phyloP scores from a whole-genome alignment of 2,329 filamentous ascomycete genomes.

The Knufia fluminis region DNA sequence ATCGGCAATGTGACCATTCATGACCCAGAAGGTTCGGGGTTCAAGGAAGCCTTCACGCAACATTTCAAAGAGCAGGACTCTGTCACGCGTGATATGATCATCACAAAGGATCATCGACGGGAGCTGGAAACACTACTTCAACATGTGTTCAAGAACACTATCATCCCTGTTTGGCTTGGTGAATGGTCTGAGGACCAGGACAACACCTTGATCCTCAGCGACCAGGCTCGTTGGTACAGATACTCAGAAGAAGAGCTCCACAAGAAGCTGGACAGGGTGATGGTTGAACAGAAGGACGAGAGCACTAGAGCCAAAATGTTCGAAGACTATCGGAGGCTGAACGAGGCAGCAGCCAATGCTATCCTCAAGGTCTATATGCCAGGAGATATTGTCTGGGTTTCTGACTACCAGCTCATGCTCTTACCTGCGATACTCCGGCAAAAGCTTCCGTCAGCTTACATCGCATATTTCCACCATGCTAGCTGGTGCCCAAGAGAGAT shows the following conservation, averaged over 20 bases:
- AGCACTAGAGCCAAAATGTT: constrained; percentile 72
- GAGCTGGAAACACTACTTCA: constrained; percentile 66
- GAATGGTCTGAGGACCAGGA: constrained; percentile 64
- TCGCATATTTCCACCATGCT: constrained; percentile 87
- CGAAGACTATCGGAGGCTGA: constrained; percentile 89
- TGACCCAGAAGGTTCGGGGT: not conserved
- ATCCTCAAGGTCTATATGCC: constrained; percentile 85
- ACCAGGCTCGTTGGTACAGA: constrained; percentile 77
- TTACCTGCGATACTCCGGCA: constrained; percentile 83
- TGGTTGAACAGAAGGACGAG: constrained; percentile 80
- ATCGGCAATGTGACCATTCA: not conserved
- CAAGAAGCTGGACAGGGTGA: constrained; percentile 91
- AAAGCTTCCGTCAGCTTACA: constrained; percentile 77
- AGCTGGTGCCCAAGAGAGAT: constrained; percentile 97
- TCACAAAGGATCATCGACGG: constrained; percentile 57
- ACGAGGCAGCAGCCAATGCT: constrained; percentile 80
- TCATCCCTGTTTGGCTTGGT: constrained; percentile 79
- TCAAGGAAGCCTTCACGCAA: constrained; percentile 8
- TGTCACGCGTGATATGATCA: constrained; percentile 31
- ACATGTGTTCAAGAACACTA: constrained; percentile 64
- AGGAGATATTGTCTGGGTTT: constrained; percentile 83
- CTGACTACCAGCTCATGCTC: constrained; percentile 89
- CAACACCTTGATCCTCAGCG: constrained; percentile 61
- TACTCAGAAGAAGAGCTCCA: constrained; percentile 90
- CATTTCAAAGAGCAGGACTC: constrained; percentile 57